A percentile compares a stretch with the other conserved stretches of the same genome.
Conservation (phyloP, 2,329 filamentous ascomycete genomes). For the Verticillium zaregamsianum region DNA sequence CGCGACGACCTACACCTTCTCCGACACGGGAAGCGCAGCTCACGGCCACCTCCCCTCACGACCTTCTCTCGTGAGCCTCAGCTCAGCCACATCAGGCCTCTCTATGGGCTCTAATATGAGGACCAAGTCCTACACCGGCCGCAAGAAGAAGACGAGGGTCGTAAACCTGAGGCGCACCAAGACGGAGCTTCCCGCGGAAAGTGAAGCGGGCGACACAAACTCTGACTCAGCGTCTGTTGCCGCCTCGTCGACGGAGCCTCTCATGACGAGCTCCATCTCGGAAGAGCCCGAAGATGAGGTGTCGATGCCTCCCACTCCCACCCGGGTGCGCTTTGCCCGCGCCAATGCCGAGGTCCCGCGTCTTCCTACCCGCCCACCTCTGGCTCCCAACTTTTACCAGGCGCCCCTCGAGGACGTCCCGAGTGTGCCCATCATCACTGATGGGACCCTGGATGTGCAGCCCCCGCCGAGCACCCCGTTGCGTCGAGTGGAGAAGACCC, state of each 20-base stretch:
- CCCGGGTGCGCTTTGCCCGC: slow-evolving; percentile 38
- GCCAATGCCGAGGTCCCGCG: slow-evolving; percentile 21
- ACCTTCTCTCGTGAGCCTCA: slow-evolving; percentile 60
- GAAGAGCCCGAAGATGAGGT: slow-evolving; percentile 51
- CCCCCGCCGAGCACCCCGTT: background rate
- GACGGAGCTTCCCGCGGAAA: slow-evolving; percentile 47
- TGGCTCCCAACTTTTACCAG: slow-evolving; percentile 29
- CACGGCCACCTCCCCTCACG: slow-evolving; percentile 63
- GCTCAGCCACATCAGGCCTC: slow-evolving; percentile 58
- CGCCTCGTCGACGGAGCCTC: slow-evolving; percentile 57
- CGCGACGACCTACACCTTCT: slow-evolving; percentile 69
- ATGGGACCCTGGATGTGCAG: slow-evolving; percentile 2
- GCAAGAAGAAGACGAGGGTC: slow-evolving; percentile 80
- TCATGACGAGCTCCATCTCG: slow-evolving; percentile 47
- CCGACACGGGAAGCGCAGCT: slow-evolving; percentile 61
- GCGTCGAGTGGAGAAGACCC: slow-evolving; percentile 16
- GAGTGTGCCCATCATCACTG: slow-evolving; percentile 7
- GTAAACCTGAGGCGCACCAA: slow-evolving; percentile 72
- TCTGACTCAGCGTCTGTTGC: slow-evolving; percentile 53
- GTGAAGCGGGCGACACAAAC: slow-evolving; percentile 38
- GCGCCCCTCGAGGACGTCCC: slow-evolving; percentile 12
- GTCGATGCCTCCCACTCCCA: slow-evolving; percentile 18
- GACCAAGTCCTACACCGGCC: slow-evolving; percentile 55
- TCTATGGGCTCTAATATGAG: slow-evolving; percentile 57
- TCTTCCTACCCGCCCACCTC: slow-evolving; percentile 22